phyloP scores from a whole-genome alignment of 768 basidiomycete species.

The Psilocybe tampanensis region DNA sequence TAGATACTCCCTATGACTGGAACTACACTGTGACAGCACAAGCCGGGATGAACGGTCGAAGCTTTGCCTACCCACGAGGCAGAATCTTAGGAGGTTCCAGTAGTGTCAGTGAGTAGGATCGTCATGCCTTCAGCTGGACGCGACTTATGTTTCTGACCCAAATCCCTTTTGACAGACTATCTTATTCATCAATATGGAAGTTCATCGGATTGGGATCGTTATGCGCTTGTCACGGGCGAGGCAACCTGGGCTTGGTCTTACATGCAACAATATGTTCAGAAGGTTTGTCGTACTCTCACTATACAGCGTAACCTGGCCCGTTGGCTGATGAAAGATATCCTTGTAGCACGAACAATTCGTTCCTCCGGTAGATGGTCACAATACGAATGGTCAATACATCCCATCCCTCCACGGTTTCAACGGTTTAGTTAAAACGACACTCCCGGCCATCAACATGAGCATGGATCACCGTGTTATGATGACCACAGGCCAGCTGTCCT shows the following conservation, averaged over 20 bases:
- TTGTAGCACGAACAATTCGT: conserved; percentile 38
- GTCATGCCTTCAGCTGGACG: not conserved
- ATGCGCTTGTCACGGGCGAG: conserved; percentile 32
- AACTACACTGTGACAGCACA: conserved; percentile 35
- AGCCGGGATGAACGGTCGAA: conserved; percentile 27
- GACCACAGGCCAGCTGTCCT: conserved; percentile 31
- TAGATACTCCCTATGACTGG: conserved; percentile 31
- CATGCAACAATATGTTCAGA: conserved; percentile 31
- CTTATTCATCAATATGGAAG: conserved; percentile 37
- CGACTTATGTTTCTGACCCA: not conserved
- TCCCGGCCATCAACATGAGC: conserved; percentile 29
- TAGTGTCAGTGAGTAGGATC: conserved; percentile 25
- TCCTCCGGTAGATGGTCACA: conserved; percentile 38
- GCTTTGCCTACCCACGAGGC: conserved; percentile 33
- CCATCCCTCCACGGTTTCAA: conserved; percentile 38
- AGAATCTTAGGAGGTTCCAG: conserved; percentile 34
- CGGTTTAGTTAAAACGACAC: conserved; percentile 34
- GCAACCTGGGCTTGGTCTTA: conserved; percentile 37
- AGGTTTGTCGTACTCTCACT: conserved; percentile 19
- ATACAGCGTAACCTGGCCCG: not conserved
- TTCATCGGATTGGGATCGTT: conserved; percentile 35
- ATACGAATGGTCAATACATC: conserved; percentile 37
- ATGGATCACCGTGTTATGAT: conserved; percentile 38
- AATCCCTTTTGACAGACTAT: conserved; percentile 22
- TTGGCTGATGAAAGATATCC: not conserved